Evolutionary conservation across 495 filamentous ascomycete genomes (phyloP), one percentile per base, ranked within the genome.

Genomic region (Lasiosphaeria miniovina): DNA sequence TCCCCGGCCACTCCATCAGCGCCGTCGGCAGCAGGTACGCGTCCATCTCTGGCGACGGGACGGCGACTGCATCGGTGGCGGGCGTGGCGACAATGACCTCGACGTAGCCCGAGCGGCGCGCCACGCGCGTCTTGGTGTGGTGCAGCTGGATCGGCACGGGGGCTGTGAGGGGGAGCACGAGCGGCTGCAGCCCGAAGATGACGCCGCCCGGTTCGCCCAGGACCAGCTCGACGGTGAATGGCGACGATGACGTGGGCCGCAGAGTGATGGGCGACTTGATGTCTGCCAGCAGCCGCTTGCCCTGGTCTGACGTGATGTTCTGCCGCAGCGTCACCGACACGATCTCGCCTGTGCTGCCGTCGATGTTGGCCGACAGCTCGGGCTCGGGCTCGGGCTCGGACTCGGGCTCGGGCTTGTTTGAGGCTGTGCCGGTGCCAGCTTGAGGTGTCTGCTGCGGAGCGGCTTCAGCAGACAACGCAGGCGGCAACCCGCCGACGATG

Each of bases 31-130:
- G 24, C 24, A 24, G 24, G 24, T 24, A 24, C 24, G 24, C 24
- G 24, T 24, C 24, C 24, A 24, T 24, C 24, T 24, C 24, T 24
- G 24, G 24, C 24, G 24, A 24, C 24, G 24, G 2, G 24, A 24
- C 24, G 24, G 24, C 24, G 40, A 63, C 55, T n/a, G 69, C 64
- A 24, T 60, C 33, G 14, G 64, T 55, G 71, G 66, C 17, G 12
- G 6, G 8, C 17, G 78, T 50, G 32, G 74, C 67, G 12, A 71
- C 77, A 35, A 71, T 64, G 40, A 83, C 59, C 55, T 83, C 79
- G 41, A 81, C 60, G 59, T 76, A 81, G n/a, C 61, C 62, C 0
- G 75, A 78, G 31, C 60, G 79, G 53, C 79, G 75, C n/a, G 77
- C 78, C 55, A 81, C 72, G 48, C 72, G 69, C 3, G 69, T 73